Evolutionary conservation across 2,329 filamentous ascomycete species (phyloP).

Genomic region (Mariannaea sp.): DNA sequence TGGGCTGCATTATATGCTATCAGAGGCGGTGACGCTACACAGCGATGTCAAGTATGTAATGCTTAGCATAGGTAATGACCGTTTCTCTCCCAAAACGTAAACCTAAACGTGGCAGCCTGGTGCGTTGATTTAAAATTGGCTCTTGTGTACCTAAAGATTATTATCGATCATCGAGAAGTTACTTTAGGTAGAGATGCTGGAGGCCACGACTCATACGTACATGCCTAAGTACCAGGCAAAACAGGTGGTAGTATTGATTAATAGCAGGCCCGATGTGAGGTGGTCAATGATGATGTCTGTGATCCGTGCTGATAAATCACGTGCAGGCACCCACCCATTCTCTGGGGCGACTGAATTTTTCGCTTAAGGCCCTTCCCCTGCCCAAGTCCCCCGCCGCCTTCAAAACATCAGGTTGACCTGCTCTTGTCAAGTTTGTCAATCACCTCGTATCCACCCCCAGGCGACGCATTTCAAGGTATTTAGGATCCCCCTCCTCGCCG

Average conservation of each 20-base stretch:
- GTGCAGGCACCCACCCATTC: slow-evolving; percentile 40
- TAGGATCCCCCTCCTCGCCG: slow-evolving; percentile 27
- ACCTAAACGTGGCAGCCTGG: neutral
- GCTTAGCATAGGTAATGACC: neutral
- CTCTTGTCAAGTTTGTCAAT: slow-evolving; percentile 44
- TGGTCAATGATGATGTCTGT: slow-evolving; percentile 17
- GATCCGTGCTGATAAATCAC: slow-evolving; percentile 39
- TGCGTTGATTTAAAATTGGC: slow-evolving; percentile 5
- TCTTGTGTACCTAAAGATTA: too few relatives aligned
- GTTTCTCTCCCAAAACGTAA: neutral
- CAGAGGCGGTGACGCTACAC: slow-evolving; percentile 16
- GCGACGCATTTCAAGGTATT: slow-evolving; percentile 37
- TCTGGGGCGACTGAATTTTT: slow-evolving; percentile 50
- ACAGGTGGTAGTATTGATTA: neutral
- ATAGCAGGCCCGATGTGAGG: neutral
- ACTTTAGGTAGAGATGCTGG: too few relatives aligned
- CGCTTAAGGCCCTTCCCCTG: slow-evolving; percentile 45
- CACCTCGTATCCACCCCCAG: slow-evolving; percentile 40
- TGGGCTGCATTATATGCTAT: neutral
- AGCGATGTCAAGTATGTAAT: slow-evolving; percentile 29
- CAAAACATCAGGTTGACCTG: slow-evolving; percentile 48
- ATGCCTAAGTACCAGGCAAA: too few relatives aligned
- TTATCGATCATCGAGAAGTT: too few relatives aligned
- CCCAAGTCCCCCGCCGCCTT: slow-evolving; percentile 49
- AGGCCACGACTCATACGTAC: too few relatives aligned